These are phyloP conservation scores for Usnea hakonensis DNA, from an alignment of 495 filamentous ascomycete species.

Conservation along the genomic window DNA sequence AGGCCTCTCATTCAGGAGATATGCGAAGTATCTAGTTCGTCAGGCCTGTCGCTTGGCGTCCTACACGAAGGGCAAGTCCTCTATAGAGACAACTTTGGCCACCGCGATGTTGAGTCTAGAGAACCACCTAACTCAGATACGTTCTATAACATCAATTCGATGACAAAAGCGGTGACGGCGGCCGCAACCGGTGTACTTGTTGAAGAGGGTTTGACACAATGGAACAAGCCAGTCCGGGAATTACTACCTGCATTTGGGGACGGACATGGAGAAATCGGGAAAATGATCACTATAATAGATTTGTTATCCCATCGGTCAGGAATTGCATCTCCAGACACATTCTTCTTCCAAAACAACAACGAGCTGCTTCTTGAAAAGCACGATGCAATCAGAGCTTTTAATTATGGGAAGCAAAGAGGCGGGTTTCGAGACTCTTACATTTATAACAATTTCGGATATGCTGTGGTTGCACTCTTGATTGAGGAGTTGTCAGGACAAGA, in stretches of 20 bases:
- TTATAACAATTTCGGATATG: slow-evolving; percentile 28
- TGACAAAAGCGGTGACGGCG: slow-evolving; percentile 34
- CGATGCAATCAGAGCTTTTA: slow-evolving; percentile 5
- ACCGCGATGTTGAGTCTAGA: slow-evolving; percentile 21
- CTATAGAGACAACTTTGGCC: slow-evolving; percentile 25
- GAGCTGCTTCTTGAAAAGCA: slow-evolving; percentile 6
- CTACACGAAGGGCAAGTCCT: slow-evolving; percentile 24
- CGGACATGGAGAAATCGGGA: slow-evolving; percentile 4
- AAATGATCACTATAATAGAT: slow-evolving; percentile 1
- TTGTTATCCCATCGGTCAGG: slow-evolving; percentile 7
- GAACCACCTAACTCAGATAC: slow-evolving; percentile 25
- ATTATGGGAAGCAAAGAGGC: slow-evolving; percentile 5
- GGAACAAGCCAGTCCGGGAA: slow-evolving; percentile 23
- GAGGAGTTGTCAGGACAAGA: slow-evolving; percentile 18
- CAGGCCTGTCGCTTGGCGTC: slow-evolving; percentile 22
- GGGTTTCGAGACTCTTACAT: slow-evolving; percentile 13
- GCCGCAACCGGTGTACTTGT: slow-evolving; percentile 32
- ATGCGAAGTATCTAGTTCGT: neutral
- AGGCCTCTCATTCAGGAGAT: slow-evolving; percentile 2
- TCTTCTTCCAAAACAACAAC: slow-evolving; percentile 12
- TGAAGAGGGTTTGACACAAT: slow-evolving; percentile 23
- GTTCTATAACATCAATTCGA: slow-evolving; percentile 32
- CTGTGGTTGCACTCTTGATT: slow-evolving; percentile 20
- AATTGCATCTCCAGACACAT: slow-evolving; percentile 1
- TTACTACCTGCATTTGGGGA: slow-evolving; percentile 18